Evolutionary conservation across 805 yeast genomes (phyloP), one percentile per base, ranked within the genome.

Genomic region (Tetrapisispora pingtungensis): DNA sequence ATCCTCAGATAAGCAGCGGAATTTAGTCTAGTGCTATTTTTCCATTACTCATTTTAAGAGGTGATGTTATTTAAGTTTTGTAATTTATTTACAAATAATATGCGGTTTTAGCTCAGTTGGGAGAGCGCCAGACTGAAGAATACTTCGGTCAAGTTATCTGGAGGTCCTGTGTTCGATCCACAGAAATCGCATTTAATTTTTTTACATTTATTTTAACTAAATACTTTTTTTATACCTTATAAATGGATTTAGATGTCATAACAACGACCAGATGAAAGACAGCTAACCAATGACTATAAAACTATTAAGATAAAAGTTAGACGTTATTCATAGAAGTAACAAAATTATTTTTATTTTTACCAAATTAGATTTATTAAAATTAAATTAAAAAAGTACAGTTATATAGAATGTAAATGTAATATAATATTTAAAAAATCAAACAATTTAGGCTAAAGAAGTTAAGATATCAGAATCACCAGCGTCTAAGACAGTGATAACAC

Each of bases 381-480:
- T 40, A 33, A 30, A 35, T 36, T 33, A 40, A 33, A 40, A 24
- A 47, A 18, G 26, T 33, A 26, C n/a, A 34, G 7, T 19, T 19
- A 36, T 35, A 33, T 30, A 46, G 18, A 41, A 13, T 44, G 40
- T 37, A 30, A 10, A 27, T 17, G 13, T 37, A 37, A 28, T 17
- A 27, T 37, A 37, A 37, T 10, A 39, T 45, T 44, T 32, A 32
- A 47, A 32, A 40, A 46, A 40, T 45, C 69, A 22, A 36, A 17
- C 20, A 14, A 36, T 36, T 59, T 62, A 64, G 53, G 66, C 68
- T 56, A 64, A 59, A 68, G 86, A 70, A 65, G 88, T 65, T 71
- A 93, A 82, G 77, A 93, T 89, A 76, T 93, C 99, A 66, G 98
- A 93, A 79, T 93, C 99, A 89, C 99, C 99, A 65, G 96, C 96